Evolutionary conservation across 139 green algal species (phyloP).

Genomic region (Pleodorina starrii): DNA sequence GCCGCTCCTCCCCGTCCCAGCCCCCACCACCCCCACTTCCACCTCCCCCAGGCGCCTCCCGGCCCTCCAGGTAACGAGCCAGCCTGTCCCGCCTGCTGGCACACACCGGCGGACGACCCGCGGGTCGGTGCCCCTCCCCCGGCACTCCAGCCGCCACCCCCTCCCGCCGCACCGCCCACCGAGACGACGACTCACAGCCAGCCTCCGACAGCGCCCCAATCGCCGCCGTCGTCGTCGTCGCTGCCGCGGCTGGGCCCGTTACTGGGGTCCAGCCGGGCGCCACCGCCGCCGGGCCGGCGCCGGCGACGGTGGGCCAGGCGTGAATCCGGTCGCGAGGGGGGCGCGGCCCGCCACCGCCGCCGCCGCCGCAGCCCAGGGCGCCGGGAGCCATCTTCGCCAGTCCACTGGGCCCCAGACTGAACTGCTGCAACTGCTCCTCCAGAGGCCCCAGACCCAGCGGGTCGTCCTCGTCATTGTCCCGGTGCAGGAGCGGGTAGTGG

Average conservation of each 20-base stretch:
- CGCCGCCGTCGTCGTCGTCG: no score
- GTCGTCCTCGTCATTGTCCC: conserved; percentile 12
- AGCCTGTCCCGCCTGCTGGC: conserved; percentile 8
- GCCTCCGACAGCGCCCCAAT: no score
- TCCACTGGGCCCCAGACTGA: conserved; percentile 5
- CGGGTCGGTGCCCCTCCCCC: neutral
- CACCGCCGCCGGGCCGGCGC: neutral
- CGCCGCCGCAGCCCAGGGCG: neutral
- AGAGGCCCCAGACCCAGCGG: conserved; percentile 32
- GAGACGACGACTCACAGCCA: no score
- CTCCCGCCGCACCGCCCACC: neutral
- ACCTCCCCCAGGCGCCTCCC: no score
- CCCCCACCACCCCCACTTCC: no score
- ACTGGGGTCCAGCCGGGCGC: neutral
- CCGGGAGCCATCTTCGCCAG: neutral
- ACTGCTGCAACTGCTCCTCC: conserved; percentile 39
- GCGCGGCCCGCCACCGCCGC: neutral
- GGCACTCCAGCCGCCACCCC: neutral
- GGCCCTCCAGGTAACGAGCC: conserved; percentile 14
- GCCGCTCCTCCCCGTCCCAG: no score
- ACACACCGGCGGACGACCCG: neutral
- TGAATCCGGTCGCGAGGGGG: neutral
- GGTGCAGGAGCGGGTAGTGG: no score
- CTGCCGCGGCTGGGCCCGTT: no score
- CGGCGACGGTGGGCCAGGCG: neutral